Percentiles rank a stretch among this genome's conserved stretches.
phyloP scores from a whole-genome alignment of 805 yeast genomes.

The Ogataea minuta region DNA sequence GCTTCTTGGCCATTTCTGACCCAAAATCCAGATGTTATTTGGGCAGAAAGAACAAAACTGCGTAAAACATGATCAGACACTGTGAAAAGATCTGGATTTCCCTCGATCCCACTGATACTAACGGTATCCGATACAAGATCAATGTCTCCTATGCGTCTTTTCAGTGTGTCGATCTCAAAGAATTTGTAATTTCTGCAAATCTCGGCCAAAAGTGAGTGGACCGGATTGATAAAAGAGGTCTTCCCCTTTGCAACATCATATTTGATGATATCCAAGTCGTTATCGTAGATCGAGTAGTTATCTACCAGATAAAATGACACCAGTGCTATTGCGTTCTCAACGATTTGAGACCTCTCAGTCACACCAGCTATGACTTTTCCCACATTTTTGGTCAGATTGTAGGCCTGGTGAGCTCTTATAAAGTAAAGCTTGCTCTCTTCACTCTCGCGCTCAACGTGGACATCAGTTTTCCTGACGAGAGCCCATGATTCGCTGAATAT shows the following conservation, averaged over 20 bases:
- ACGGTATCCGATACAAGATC: conserved; percentile 5
- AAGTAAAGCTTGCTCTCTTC: conserved; percentile 49
- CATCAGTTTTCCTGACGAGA: conserved; percentile 58
- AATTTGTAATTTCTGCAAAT: conserved; percentile 37
- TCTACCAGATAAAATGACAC: conserved; percentile 34
- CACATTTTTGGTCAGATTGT: conserved; percentile 24
- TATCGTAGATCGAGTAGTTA: conserved; percentile 28
- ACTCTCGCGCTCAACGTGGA: conserved; percentile 62
- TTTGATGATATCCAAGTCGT: conserved; percentile 30
- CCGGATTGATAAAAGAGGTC: conserved; percentile 58
- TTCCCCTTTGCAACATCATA: conserved; percentile 43
- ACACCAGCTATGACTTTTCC: conserved; percentile 28
- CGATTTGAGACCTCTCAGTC: conserved; percentile 15
- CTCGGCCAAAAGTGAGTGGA: conserved; percentile 54
- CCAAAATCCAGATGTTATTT: conserved; percentile 67
- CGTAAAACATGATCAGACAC: conserved; percentile 59
- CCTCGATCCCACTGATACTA: conserved; percentile 13
- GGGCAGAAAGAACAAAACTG: conserved; percentile 59
- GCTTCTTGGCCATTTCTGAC: conserved; percentile 61
- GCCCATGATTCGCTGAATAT: conserved; percentile 59
- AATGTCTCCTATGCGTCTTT: conserved; percentile 14
- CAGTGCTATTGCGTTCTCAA: conserved; percentile 37
- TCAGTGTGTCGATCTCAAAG: conserved; percentile 22
- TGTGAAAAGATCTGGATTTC: conserved; percentile 37
- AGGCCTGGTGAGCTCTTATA: conserved; percentile 32